These are phyloP conservation scores for Talaromyces sp. DNA, from an alignment of 2,329 filamentous ascomycete genomes.

Conservation along the genomic window DNA sequence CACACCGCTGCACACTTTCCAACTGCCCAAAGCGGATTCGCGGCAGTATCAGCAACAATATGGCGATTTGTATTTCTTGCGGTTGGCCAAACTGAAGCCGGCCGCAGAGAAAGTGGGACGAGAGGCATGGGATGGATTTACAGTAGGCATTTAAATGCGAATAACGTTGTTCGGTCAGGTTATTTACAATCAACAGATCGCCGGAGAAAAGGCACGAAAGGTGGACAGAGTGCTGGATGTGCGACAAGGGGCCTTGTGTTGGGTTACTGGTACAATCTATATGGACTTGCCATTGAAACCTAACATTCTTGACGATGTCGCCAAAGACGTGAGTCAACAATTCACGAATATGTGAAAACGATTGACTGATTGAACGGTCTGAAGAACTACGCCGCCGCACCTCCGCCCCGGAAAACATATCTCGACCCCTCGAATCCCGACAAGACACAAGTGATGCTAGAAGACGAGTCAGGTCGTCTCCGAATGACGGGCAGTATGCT, in stretches of 20 bases:
- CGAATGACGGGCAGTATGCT: conserved; percentile 72
- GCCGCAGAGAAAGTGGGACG: conserved; percentile 71
- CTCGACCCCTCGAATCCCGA: conserved; percentile 51
- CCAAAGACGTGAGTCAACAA: conserved; percentile 69
- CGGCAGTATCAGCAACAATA: conserved; percentile 90
- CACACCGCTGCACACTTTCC: conserved; percentile 72
- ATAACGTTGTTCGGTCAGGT: conserved; percentile 68
- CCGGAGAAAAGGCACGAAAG: conserved; percentile 68
- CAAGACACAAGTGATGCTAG: conserved; percentile 72
- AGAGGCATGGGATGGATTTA: conserved; percentile 73
- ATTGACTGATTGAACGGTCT: conserved; percentile 4
- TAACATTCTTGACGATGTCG: conserved; percentile 91
- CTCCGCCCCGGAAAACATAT: conserved; percentile 75
- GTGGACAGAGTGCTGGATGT: conserved; percentile 93
- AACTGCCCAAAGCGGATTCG: conserved; percentile 62
- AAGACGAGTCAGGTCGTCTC: conserved; percentile 91
- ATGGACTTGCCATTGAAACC: conserved; percentile 98
- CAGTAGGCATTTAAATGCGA: conserved; percentile 55
- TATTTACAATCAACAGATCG: conserved; percentile 53
- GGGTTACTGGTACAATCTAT: conserved; percentile 91
- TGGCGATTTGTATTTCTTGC: conserved; percentile 95
- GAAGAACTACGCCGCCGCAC: conserved; percentile 85
- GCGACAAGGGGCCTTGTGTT: conserved; percentile 90
- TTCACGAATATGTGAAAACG: neutral
- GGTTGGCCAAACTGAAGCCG: conserved; percentile 82